These are phyloP conservation scores for Marchantia polymorpha DNA, from an alignment of 225 moss, liverwort and hornwort species.

Conservation along the genomic window DNA sequence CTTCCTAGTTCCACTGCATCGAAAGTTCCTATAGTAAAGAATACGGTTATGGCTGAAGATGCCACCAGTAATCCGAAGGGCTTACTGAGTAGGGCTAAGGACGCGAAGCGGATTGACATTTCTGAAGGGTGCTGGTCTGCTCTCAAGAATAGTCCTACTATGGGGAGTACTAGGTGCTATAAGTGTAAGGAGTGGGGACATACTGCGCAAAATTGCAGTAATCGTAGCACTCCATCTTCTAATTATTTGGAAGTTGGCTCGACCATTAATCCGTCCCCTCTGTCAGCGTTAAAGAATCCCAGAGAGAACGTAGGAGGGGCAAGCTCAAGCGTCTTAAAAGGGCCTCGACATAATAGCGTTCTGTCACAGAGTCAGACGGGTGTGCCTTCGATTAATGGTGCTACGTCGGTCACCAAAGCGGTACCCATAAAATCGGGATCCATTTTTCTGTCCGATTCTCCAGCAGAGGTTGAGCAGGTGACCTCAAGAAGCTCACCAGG, in stretches of 20 bases:
- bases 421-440: neutral
- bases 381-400: neutral
- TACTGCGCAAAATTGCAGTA: slow-evolving; percentile 56
- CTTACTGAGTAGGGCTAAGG: slow-evolving; percentile 5
- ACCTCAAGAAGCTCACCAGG: neutral
- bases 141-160: neutral
- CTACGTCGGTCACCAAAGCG: neutral
- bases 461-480: slow-evolving; percentile 15
- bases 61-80: neutral
- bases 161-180: slow-evolving; percentile 46
- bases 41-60: slow-evolving; percentile 12
- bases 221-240: slow-evolving; percentile 28
- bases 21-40: slow-evolving; percentile 1
- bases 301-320: slow-evolving; percentile 19
- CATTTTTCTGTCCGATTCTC: slow-evolving; percentile 5
- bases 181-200: slow-evolving; percentile 73
- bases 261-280: slow-evolving; percentile 28
- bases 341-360: slow-evolving; percentile 10
- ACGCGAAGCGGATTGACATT: slow-evolving; percentile 20
- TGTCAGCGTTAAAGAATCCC: slow-evolving; percentile 15
- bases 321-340: slow-evolving; percentile 7
- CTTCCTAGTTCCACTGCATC: neutral
- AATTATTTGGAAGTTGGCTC: slow-evolving; percentile 40
- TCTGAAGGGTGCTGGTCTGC: slow-evolving; percentile 26
- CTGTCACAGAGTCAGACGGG: neutral